Base-by-base conservation (phyloP, 148 eudicot species). In the Diospyros kaki region DNA sequence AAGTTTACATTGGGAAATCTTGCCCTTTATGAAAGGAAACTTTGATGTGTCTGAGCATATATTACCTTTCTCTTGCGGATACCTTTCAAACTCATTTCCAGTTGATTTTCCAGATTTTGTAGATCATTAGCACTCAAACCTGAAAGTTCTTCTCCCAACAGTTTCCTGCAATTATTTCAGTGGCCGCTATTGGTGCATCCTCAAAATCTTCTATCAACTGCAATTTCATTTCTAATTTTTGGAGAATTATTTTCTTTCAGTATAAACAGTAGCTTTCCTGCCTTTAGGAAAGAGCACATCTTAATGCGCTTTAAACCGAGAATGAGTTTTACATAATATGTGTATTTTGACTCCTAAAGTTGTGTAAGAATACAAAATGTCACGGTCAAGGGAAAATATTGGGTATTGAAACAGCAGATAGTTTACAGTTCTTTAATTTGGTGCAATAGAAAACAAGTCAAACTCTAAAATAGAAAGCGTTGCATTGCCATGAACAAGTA, bases 101-200 rank as follows among this genome's bases (percentile, higher is more conserved):
- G 81, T 82, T 87, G 91, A 64, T 76, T 88, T 83, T 90, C 97
- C 81, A 94, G 84, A 79, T 79, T 87, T 66, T 87, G 86, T 73
- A 94, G 79, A 77, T 92, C 95, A 64, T 89, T 81, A 78, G 79
- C 50, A 68, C 80, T 84, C 86, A 92, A 78, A 80, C 93, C 92
- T 73, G 95, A 89, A 68, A 94, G 93, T 61, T 87, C 87, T 83
- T 90, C 87, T 75, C 98, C 97, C 86, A 85, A 41, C 45, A 92
- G 89, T 72, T 85, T 86, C 89, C 98, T 94, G 89, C 80, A 85
- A 72, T 73, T 64, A 64, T 70, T 70, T 65, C 39, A 12, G 43
- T 48, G 56, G 74, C 68, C 68, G n/a, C n/a, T 51, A 63, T 46
- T 62, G 13, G 48, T 9, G 76, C 43, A 50, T 63, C n/a, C 50